A percentile compares a stretch with the other conserved stretches of the same genome.
These are phyloP conservation scores for Aspergillus quadrilineatus DNA, from an alignment of 2,329 filamentous ascomycete species.

Conservation along the genomic window DNA sequence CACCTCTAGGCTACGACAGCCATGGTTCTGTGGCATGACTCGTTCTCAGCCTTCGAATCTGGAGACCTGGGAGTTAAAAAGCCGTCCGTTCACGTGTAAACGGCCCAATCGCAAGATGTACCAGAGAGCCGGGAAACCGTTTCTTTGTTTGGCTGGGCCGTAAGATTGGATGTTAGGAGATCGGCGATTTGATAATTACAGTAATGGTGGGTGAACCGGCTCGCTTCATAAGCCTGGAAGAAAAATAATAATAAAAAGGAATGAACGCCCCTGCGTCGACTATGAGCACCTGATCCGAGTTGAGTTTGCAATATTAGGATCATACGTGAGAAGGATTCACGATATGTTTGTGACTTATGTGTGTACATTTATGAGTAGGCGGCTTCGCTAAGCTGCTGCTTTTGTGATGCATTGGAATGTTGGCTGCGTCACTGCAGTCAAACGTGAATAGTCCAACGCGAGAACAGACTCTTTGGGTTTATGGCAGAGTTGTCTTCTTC, in stretches of 20 bases:
- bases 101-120: slow-evolving; percentile 12
- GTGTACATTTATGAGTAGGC: too few relatives aligned
- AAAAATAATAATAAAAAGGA: too few relatives aligned
- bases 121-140: slow-evolving; percentile 8
- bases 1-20: too few relatives aligned
- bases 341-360: too few relatives aligned
- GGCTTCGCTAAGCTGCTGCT: too few relatives aligned
- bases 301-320: too few relatives aligned
- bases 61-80: background rate
- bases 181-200: background rate
- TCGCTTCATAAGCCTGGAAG: too few relatives aligned
- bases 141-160: slow-evolving; percentile 1
- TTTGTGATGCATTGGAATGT: too few relatives aligned
- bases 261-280: background rate
- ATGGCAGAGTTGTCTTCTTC: background rate
- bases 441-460: background rate
- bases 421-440: too few relatives aligned
- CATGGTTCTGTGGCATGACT: too few relatives aligned
- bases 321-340: too few relatives aligned
- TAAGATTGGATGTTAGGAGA: background rate
- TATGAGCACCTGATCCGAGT: background rate
- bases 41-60: background rate
- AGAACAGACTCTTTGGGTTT: background rate
- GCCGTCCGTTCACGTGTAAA: background rate
- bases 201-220: background rate